Evolutionary conservation across 2,329 filamentous ascomycete genomes (phyloP).

Genomic region (Cladosporium sp.): DNA sequence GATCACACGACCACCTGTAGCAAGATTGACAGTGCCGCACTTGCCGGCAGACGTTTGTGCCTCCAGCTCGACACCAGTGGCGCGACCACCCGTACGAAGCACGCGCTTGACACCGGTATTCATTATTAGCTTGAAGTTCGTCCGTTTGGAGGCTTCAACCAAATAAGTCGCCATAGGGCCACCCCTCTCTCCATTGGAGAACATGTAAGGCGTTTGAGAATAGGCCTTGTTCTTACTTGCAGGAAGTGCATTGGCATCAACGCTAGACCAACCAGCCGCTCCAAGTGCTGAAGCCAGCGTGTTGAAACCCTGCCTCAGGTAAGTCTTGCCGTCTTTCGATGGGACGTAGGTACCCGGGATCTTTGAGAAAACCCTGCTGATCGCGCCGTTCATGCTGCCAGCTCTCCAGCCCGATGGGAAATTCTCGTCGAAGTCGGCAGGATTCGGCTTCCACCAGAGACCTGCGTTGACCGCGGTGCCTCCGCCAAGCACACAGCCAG

Average conservation of each 20-base stretch:
- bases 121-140: slow-evolving; percentile 44
- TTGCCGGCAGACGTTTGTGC: slow-evolving; percentile 40
- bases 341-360: slow-evolving; percentile 44
- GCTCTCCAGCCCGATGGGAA: slow-evolving; percentile 50
- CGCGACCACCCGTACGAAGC: slow-evolving; percentile 36
- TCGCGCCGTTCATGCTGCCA: slow-evolving; percentile 45
- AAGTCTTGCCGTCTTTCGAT: slow-evolving; percentile 43
- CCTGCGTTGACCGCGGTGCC: slow-evolving; percentile 53
- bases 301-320: slow-evolving; percentile 46
- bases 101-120: slow-evolving; percentile 44
- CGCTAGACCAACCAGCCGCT: slow-evolving; percentile 45
- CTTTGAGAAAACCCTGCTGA: slow-evolving; percentile 40
- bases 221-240: slow-evolving; percentile 48
- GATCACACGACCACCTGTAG: slow-evolving; percentile 42
- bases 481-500: slow-evolving; percentile 51
- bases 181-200: slow-evolving; percentile 47
- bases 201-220: slow-evolving; percentile 47
- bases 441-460: slow-evolving; percentile 51
- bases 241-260: slow-evolving; percentile 44
- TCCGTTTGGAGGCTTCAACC: slow-evolving; percentile 39
- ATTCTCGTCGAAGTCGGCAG: slow-evolving; percentile 50
- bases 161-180: slow-evolving; percentile 50
- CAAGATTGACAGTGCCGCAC: slow-evolving; percentile 29
- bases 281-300: slow-evolving; percentile 50
- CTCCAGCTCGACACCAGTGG: slow-evolving; percentile 41